Percentiles rank a stretch among this genome's conserved stretches.
These are phyloP conservation scores for Suillus subalutaceus DNA, from an alignment of 768 basidiomycete genomes.

Conservation along the genomic window DNA sequence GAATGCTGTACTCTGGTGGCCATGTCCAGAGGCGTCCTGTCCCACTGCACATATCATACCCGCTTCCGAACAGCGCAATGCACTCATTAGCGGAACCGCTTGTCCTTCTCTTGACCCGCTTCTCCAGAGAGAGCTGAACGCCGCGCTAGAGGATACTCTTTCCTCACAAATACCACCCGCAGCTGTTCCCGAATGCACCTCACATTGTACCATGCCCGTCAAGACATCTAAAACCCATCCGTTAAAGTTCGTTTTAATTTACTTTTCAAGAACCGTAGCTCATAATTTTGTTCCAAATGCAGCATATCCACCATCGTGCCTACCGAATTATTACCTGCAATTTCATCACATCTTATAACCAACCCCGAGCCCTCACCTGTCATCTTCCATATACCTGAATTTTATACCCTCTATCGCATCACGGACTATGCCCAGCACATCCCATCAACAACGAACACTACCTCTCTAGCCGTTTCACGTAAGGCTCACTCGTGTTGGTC, in stretches of 20 bases:
- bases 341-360: constrained; percentile 39
- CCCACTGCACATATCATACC: constrained; percentile 17
- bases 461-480: constrained; percentile 18
- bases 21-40: constrained; percentile 24
- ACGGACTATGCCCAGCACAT: constrained; percentile 46
- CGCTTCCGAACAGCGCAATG: constrained; percentile 25
- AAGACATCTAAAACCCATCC: constrained; percentile 85
- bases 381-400: constrained; percentile 39
- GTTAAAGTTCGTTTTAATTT: constrained; percentile 63
- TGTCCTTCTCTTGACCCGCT: constrained; percentile 19
- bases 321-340: constrained; percentile 44
- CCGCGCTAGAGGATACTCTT: constrained; percentile 53
- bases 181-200: constrained; percentile 10
- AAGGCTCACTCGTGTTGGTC: constrained; percentile 43
- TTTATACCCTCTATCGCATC: constrained; percentile 36
- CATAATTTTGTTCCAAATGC: constrained; percentile 1
- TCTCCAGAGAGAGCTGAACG: constrained; percentile 52
- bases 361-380: constrained; percentile 26
- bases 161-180: constrained; percentile 30
- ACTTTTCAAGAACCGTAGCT: not conserved
- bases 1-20: constrained; percentile 53
- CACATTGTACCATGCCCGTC: constrained; percentile 24
- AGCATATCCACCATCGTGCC: constrained; percentile 64
- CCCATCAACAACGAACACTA: constrained; percentile 41
- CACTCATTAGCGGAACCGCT: constrained; percentile 20